A percentile compares a stretch with the other conserved stretches of the same genome.
Conservation (phyloP, 345 rosid species). For the Capsella bursapastoris region DNA sequence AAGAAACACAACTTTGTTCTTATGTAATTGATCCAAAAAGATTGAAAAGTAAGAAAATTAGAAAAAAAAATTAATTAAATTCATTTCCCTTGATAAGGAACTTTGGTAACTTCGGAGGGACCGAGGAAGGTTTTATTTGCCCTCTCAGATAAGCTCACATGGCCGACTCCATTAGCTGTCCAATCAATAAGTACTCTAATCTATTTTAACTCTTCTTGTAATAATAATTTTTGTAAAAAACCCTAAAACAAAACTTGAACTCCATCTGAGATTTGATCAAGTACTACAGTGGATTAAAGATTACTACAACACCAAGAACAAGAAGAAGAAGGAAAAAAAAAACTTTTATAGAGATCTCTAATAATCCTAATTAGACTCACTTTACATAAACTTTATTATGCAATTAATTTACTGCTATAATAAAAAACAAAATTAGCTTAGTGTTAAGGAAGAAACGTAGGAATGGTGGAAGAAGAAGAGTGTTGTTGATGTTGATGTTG, state of each 20-base stretch:
- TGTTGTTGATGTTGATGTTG: conserved; percentile 40
- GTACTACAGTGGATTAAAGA: conserved; percentile 4
- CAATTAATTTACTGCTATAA: background rate
- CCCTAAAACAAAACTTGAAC: background rate
- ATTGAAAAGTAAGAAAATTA: background rate
- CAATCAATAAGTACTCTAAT: conserved; percentile 13
- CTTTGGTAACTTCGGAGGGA: conserved; percentile 17
- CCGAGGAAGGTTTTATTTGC: conserved; percentile 9
- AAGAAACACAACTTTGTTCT: conserved; percentile 1
- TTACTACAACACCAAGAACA: background rate
- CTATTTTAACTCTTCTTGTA: background rate
- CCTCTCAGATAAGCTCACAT: conserved; percentile 30
- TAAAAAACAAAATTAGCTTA: background rate
- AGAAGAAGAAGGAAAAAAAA: background rate
- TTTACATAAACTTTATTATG: conserved; percentile 17
- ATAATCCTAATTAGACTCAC: conserved; percentile 31
- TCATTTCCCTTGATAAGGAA: background rate
- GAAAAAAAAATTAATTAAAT: background rate
- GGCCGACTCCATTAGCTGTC: conserved; percentile 35
- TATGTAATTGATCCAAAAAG: background rate
- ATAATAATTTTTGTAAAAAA: too few relatives aligned
- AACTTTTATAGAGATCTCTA: background rate
- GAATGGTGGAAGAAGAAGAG: conserved; percentile 19
- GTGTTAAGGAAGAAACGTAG: conserved; percentile 42
- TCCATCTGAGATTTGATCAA: conserved; percentile 32